Evolutionary conservation across 441 rosid genomes (phyloP), one percentile per base, ranked within the genome.

Genomic region (Adansonia grandidieri): DNA sequence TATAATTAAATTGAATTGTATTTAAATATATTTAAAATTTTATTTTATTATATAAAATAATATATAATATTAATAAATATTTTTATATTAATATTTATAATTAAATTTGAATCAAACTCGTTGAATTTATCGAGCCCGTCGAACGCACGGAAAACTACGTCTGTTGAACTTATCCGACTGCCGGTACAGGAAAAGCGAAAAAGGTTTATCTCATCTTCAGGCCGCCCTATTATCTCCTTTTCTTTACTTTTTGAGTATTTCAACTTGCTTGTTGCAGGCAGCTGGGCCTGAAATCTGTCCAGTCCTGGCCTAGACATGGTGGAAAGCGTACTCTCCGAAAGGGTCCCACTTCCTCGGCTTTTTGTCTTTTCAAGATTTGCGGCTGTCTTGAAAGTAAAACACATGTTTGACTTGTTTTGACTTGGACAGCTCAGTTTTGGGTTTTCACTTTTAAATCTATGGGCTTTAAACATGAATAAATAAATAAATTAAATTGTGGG

Each of bases 301-400:
- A 4, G n/a, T 62, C n/a, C 44, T 37, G 69, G 19, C n/a, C 24
- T 5, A 1, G 69, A 32, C 17, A 61, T 10, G 66, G 42, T 61
- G n/a, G 24, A 60, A 56, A 24, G 9, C 13, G 65, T 9, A 20
- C 32, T 22, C 10, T 6, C 48, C 11, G 19, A 65, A 40, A 3
- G 51, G 19, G 60, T 53, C 62, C 62, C 75, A 53, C 45, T 51
- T 51, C 9, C 45, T 9, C 1, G 11, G 9, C 61, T 8, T 28
- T 53, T 32, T 66, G 5, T 71, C 45, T 4, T 28, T 71, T 53
- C 75, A 53, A 32, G 28, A 32, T 71, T n/a, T 28, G 75, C 62
- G 62, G 62, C 62, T 53, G 75, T 24, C 75, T 68, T 69, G 42
- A 66, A n/a, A 9, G 19, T 11, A 14, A 50, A 10, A 0, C 14